These are phyloP conservation scores for Hevea brasiliensis DNA, from an alignment of 345 rosid genomes.

Conservation along the genomic window DNA sequence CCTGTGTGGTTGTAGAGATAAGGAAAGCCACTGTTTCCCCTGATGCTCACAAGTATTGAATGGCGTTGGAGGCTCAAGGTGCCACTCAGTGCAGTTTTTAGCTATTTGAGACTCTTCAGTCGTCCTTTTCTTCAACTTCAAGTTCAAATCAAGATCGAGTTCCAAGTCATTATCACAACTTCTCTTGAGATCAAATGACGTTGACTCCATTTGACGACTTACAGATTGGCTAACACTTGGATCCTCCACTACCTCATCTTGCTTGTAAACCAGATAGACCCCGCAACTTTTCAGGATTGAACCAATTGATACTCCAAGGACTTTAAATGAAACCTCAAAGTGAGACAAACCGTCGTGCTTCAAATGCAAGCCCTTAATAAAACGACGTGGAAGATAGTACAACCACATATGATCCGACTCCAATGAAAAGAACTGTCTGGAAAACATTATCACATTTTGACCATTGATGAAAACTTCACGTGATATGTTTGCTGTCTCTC, in stretches of 20 bases:
- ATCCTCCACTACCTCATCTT: background rate
- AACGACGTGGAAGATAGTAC: slow-evolving; percentile 16
- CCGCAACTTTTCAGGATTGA: slow-evolving; percentile 5
- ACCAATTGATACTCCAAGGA: background rate
- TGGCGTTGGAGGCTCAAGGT: background rate
- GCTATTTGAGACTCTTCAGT: background rate
- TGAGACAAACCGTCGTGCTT: background rate
- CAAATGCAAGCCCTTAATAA: background rate
- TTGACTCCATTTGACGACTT: background rate
- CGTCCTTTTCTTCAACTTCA: background rate
- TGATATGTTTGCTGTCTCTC: slow-evolving; percentile 11
- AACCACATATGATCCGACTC: slow-evolving; percentile 14
- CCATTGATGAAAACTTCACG: slow-evolving; percentile 21
- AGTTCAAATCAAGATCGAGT: background rate
- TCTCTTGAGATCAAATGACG: slow-evolving; percentile 8
- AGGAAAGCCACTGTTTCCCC: slow-evolving; percentile 4
- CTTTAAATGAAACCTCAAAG: slow-evolving; percentile 10
- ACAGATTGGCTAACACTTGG: background rate
- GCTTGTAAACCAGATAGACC: background rate
- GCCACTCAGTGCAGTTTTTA: background rate
- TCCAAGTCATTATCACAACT: slow-evolving; percentile 11
- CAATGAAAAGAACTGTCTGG: slow-evolving; percentile 18
- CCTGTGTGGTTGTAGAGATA: background rate
- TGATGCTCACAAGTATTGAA: background rate
- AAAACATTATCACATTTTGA: slow-evolving; percentile 8